Evolutionary conservation across 331 rosid genomes (phyloP).

Genomic region (Quercus tomentella): DNA sequence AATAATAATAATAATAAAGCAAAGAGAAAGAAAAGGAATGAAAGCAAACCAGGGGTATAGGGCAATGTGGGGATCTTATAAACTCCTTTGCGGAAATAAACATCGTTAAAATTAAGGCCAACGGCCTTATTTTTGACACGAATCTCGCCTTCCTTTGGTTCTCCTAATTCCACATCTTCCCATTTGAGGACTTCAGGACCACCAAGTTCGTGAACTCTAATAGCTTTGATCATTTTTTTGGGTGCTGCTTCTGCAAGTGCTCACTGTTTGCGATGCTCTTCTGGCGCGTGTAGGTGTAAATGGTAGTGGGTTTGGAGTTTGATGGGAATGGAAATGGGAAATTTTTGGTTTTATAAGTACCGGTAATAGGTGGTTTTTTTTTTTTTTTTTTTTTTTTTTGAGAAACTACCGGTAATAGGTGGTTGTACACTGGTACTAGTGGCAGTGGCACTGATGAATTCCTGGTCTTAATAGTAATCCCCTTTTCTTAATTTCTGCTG

Average conservation of each 20-base stretch:
- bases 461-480: neutral
- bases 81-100: slow-evolving; percentile 77
- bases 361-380: no score
- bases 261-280: neutral
- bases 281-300: neutral
- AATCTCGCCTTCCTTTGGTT: slow-evolving; percentile 75
- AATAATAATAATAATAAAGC: no score
- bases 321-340: neutral
- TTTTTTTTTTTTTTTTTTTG: no score
- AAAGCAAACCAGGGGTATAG: slow-evolving; percentile 42
- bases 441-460: neutral
- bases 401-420: no score
- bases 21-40: no score
- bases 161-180: slow-evolving; percentile 88
- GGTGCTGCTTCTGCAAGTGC: slow-evolving; percentile 24
- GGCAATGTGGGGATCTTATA: slow-evolving; percentile 59
- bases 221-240: slow-evolving; percentile 62
- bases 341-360: no score
- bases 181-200: slow-evolving; percentile 83
- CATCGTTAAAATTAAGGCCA: slow-evolving; percentile 78
- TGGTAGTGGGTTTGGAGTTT: neutral
- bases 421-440: no score
- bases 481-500: no score
- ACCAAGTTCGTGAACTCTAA: slow-evolving; percentile 73
- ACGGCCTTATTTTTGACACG: slow-evolving; percentile 72